Conservation (phyloP, 768 basidiomycete species). For the Porphyrellus cyaneotinctus region DNA sequence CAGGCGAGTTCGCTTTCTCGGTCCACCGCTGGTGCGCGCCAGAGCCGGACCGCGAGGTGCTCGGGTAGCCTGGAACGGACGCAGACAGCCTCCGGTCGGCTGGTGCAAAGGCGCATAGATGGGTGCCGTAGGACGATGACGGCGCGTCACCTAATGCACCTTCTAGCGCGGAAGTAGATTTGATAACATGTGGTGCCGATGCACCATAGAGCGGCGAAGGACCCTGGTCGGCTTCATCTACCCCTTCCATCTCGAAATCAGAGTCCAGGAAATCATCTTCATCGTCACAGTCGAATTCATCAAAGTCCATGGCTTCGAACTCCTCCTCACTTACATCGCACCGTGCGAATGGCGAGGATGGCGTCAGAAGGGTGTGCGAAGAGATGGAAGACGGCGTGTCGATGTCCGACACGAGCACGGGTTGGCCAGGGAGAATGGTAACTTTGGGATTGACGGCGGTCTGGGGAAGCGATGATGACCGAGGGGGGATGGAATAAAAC, state of each 20-base stretch:
- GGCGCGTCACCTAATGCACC: slow-evolving; percentile 29
- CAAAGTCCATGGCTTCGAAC: slow-evolving; percentile 24
- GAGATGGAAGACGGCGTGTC: slow-evolving; percentile 32
- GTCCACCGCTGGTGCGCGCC: slow-evolving; percentile 12
- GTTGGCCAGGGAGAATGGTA: slow-evolving; percentile 24
- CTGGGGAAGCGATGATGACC: slow-evolving; percentile 16
- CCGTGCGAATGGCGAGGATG: slow-evolving; percentile 28
- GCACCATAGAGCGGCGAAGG: slow-evolving; percentile 20
- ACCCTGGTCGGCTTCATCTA: slow-evolving; percentile 15
- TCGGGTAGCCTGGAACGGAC: slow-evolving; percentile 30
- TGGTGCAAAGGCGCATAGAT: slow-evolving; percentile 9
- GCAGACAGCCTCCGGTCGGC: slow-evolving; percentile 31
- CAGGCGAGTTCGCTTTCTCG: slow-evolving; percentile 19
- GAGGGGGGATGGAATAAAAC: slow-evolving; percentile 11
- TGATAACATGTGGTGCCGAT: slow-evolving; percentile 22
- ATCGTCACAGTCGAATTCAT: slow-evolving; percentile 33
- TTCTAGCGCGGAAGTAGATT: slow-evolving; percentile 32
- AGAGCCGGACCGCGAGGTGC: slow-evolving; percentile 16
- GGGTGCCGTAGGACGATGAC: slow-evolving; percentile 10
- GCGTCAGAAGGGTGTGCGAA: slow-evolving; percentile 31
- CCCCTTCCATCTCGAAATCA: slow-evolving; percentile 33
- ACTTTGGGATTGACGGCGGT: slow-evolving; percentile 27
- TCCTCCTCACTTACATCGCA: slow-evolving; percentile 9
- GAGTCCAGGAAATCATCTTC: slow-evolving; percentile 30
- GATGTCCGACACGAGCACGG: slow-evolving; percentile 22